Percentiles rank a stretch among this genome's conserved stretches.
Evolutionary conservation across 2,329 filamentous ascomycete species (phyloP).

Genomic region (Eutypella sp.): DNA sequence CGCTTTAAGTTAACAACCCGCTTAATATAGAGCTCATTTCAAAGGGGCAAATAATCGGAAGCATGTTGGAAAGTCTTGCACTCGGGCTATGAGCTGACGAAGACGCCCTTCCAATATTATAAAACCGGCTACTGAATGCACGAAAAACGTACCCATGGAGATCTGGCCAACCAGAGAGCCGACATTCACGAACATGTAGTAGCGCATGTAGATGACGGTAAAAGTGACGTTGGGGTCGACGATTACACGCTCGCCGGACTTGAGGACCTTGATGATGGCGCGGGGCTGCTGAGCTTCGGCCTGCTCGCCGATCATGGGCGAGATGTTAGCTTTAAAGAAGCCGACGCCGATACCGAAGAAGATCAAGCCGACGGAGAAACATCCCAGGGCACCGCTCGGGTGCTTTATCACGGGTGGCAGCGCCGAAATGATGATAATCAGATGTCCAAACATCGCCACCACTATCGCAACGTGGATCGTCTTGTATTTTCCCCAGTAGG

Average conservation of each 20-base stretch:
- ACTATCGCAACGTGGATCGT: slow-evolving; percentile 56
- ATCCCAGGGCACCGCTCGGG: slow-evolving; percentile 46
- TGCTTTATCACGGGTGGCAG: slow-evolving; percentile 52
- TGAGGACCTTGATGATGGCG: slow-evolving; percentile 42
- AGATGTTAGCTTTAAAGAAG: slow-evolving; percentile 65
- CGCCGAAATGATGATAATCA: slow-evolving; percentile 55
- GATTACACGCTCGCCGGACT: slow-evolving; percentile 54
- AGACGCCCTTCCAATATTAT: not conserved
- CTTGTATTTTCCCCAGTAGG: slow-evolving; percentile 57
- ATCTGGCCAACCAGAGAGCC: slow-evolving; percentile 59
- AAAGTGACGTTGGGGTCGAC: slow-evolving; percentile 55
- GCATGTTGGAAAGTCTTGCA: too few species aligned
- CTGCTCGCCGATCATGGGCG: slow-evolving; percentile 59
- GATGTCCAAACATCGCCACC: slow-evolving; percentile 53
- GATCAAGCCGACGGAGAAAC: slow-evolving; percentile 52
- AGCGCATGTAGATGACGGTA: slow-evolving; percentile 56
- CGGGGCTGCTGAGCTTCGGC: slow-evolving; percentile 41
- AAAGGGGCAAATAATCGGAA: too few species aligned
- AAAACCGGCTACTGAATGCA: not conserved
- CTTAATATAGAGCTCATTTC: not conserved
- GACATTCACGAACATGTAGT: slow-evolving; percentile 67
- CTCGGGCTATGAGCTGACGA: too few species aligned
- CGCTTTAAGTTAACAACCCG: not conserved
- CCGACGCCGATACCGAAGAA: slow-evolving; percentile 61
- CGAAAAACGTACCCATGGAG: slow-evolving; percentile 40